Evolutionary conservation across 805 yeast species (phyloP), one percentile per base, ranked within the genome.

Genomic region (Starmerella cellae): DNA sequence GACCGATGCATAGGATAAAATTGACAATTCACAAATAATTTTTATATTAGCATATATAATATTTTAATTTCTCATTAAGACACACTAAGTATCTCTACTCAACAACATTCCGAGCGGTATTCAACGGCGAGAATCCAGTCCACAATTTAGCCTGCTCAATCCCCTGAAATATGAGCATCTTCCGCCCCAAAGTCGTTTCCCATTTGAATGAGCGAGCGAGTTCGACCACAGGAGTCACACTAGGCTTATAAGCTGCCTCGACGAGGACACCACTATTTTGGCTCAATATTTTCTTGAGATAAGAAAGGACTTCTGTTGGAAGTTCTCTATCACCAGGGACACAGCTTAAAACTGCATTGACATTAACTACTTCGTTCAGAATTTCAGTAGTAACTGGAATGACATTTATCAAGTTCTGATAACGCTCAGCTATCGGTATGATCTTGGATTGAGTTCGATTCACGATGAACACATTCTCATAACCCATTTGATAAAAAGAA

Each of bases 201-300:
- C 95, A 84, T 6, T 71, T 70, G 52, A 71, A 66, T 24, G 70
- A 73, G 23, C 58, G 58, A 2, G 96, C 95, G 20, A 81, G 57
- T 53, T 67, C 66, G 95, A 91, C 87, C 32, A 88, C 66, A 18
- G 93, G 91, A 0, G 98, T 88, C 16, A 77, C 69, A 22, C 74
- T 65, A 16, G 97, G 97, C 60, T 84, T 87, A 67, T 91, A 91
- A 19, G 96, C 94, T 38, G 97, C 96, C 51, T 91, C 99, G 40
- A 91, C 64, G 22, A 88, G 66, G 11, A 73, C 67, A 14, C 80
- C 68, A 24, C 59, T 55, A 19, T 60, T 56, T 2, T 36, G 20
- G 2, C 18, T 30, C 39, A 73, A 51, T n/a, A 47, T 32, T 3
- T 30, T 14, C 24, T 40, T 36, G n/a, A 52, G 31, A 5, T 19